A percentile compares a stretch with the other conserved stretches of the same genome.
Evolutionary conservation across 805 yeast species (phyloP).

Genomic region (Wickerhamomyces sydowiorum): DNA sequence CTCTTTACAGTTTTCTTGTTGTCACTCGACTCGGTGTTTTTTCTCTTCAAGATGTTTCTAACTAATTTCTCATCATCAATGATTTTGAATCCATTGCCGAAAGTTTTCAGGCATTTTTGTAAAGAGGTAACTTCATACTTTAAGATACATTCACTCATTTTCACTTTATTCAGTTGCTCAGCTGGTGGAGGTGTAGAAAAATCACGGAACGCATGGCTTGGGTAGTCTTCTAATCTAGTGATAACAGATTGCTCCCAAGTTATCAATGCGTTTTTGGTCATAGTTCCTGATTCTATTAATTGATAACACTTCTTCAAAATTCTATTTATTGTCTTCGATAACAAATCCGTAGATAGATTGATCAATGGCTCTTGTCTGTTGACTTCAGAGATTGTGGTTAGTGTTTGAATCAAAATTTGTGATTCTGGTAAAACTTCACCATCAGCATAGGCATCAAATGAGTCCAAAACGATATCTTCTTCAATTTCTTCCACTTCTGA

Average conservation of each 20-base stretch:
- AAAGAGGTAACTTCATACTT: slow-evolving; percentile 51
- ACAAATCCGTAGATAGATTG: slow-evolving; percentile 6
- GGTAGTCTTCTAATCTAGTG: slow-evolving; percentile 40
- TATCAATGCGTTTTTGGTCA: slow-evolving; percentile 33
- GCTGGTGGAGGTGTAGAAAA: slow-evolving; percentile 13
- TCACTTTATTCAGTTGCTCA: slow-evolving; percentile 16
- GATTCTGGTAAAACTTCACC: slow-evolving; percentile 60
- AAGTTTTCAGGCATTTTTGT: slow-evolving; percentile 26
- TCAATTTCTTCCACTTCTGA: slow-evolving; percentile 31
- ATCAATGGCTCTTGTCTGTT: slow-evolving; percentile 16
- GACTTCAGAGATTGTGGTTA: slow-evolving; percentile 32
- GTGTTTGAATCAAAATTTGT: slow-evolving; percentile 44
- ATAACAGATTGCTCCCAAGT: slow-evolving; percentile 23
- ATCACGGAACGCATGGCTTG: slow-evolving; percentile 28
- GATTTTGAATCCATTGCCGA: slow-evolving; percentile 29
- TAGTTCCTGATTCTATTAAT: slow-evolving; percentile 39
- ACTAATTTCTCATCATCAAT: slow-evolving; percentile 57
- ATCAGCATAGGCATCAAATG: slow-evolving; percentile 56
- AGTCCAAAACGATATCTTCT: slow-evolving; percentile 40
- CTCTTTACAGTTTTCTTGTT: slow-evolving; percentile 23
- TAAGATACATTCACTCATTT: slow-evolving; percentile 51
- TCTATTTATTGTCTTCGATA: slow-evolving; percentile 36
- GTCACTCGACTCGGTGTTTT: slow-evolving; percentile 23
- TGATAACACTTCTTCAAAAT: slow-evolving; percentile 57
- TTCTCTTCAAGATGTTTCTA: slow-evolving; percentile 53